These are phyloP conservation scores for Venturia oleaginea DNA, from an alignment of 2,329 filamentous ascomycete species.

Conservation along the genomic window DNA sequence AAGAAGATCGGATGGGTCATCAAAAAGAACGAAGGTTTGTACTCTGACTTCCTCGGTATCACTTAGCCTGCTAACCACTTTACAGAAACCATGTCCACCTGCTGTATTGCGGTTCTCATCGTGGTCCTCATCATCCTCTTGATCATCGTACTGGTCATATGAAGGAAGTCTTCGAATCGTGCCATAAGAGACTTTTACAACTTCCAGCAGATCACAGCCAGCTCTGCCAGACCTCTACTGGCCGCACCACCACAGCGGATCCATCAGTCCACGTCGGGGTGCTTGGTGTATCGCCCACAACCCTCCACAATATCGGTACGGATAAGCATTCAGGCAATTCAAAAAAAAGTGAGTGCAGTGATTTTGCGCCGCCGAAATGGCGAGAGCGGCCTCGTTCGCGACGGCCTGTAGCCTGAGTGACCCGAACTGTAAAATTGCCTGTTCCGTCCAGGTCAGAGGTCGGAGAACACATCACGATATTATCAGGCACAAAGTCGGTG, in stretches of 20 bases:
- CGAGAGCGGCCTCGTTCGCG: too few relatives aligned
- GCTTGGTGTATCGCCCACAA: too few relatives aligned
- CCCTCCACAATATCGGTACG: too few relatives aligned
- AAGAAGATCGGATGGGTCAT: constrained; percentile 80
- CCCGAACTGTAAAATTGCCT: background rate
- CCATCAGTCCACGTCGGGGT: too few relatives aligned
- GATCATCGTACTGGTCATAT: constrained; percentile 62
- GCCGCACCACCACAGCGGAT: too few relatives aligned
- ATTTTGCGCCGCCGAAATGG: too few relatives aligned
- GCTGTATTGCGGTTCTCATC: constrained; percentile 83
- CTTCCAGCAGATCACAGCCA: constrained; percentile 17
- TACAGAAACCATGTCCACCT: constrained; percentile 65
- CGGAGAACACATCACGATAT: background rate
- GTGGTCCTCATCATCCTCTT: constrained; percentile 80
- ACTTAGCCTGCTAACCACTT: constrained; percentile 12
- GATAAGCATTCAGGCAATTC: too few relatives aligned
- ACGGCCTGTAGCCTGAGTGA: background rate
- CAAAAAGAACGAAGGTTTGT: constrained; percentile 77
- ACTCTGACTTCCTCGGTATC: constrained; percentile 14
- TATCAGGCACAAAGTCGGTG: background rate
- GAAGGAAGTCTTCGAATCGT: constrained; percentile 23
- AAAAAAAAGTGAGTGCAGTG: too few relatives aligned
- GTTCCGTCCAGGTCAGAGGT: background rate
- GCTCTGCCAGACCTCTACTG: background rate
- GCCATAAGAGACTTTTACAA: background rate